Evolutionary conservation across 441 rosid species (phyloP).

Genomic region (Hypseocharis bilobata): DNA sequence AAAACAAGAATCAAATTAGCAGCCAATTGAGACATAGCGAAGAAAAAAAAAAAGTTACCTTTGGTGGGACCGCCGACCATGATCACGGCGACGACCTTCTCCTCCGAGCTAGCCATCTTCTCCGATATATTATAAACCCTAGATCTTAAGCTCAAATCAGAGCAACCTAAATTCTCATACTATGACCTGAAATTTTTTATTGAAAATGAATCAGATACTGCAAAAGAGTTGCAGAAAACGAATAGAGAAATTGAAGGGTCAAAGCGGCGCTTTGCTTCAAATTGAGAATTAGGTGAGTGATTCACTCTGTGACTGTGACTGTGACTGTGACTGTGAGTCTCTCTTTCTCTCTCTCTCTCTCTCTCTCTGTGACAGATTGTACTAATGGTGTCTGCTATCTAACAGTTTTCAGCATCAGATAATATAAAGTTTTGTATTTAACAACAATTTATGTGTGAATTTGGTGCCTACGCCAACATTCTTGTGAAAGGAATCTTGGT

Average conservation of each 20-base stretch:
- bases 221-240: too few species aligned
- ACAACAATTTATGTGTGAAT: slow-evolving; percentile 1
- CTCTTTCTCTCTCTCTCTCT: too few species aligned
- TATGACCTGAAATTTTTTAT: not conserved
- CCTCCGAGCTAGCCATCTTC: slow-evolving; percentile 21
- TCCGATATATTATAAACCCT: not conserved
- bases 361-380: not conserved
- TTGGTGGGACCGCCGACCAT: slow-evolving; percentile 94
- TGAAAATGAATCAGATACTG: not conserved
- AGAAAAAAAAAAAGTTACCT: slow-evolving; percentile 32
- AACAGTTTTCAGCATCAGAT: not conserved
- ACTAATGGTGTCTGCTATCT: not conserved
- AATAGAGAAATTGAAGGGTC: not conserved
- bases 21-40: not conserved
- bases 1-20: not conserved
- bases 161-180: not conserved
- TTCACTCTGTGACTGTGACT: not conserved
- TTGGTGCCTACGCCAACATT: slow-evolving; percentile 1
- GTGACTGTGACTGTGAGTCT: not conserved
- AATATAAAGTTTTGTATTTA: not conserved
- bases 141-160: not conserved
- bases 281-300: not conserved
- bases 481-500: not conserved
- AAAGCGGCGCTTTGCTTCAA: too few species aligned
- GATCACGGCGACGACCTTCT: slow-evolving; percentile 72